Conservation (phyloP, 2,329 filamentous ascomycete species). For the Monilinia aucupariae region DNA sequence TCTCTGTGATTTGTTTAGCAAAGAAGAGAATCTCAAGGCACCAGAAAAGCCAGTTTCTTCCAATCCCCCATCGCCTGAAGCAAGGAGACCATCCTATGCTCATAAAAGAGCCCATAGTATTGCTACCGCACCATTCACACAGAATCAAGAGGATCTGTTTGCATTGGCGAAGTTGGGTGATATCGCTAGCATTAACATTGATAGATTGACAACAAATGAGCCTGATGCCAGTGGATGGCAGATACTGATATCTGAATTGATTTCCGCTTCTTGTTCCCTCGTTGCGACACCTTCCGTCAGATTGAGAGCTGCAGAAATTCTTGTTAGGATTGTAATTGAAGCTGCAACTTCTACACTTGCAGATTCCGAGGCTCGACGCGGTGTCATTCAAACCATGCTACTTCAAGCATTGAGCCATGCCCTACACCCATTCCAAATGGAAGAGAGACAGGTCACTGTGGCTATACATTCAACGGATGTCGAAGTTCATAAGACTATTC, state of each 20-base stretch:
- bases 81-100: slow-evolving; percentile 28
- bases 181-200: slow-evolving; percentile 67
- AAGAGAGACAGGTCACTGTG: slow-evolving; percentile 49
- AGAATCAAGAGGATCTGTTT: slow-evolving; percentile 59
- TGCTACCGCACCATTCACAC: slow-evolving; percentile 43
- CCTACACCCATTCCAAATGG: slow-evolving; percentile 52
- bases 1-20: slow-evolving; percentile 64
- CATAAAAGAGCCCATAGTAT: slow-evolving; percentile 42
- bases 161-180: slow-evolving; percentile 70
- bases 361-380: slow-evolving; percentile 46
- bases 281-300: slow-evolving; percentile 48
- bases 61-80: slow-evolving; percentile 23
- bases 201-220: slow-evolving; percentile 63
- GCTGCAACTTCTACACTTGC: slow-evolving; percentile 51
- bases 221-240: slow-evolving; percentile 72
- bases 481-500: slow-evolving; percentile 72
- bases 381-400: slow-evolving; percentile 65
- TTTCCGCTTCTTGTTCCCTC: slow-evolving; percentile 45
- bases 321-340: slow-evolving; percentile 54
- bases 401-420: slow-evolving; percentile 61
- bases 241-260: slow-evolving; percentile 53
- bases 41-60: slow-evolving; percentile 29
- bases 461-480: slow-evolving; percentile 60
- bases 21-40: slow-evolving; percentile 22
- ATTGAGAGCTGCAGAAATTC: slow-evolving; percentile 57